Base-by-base conservation (phyloP, 2,329 filamentous ascomycete genomes). In the Metarhizium sp. region DNA sequence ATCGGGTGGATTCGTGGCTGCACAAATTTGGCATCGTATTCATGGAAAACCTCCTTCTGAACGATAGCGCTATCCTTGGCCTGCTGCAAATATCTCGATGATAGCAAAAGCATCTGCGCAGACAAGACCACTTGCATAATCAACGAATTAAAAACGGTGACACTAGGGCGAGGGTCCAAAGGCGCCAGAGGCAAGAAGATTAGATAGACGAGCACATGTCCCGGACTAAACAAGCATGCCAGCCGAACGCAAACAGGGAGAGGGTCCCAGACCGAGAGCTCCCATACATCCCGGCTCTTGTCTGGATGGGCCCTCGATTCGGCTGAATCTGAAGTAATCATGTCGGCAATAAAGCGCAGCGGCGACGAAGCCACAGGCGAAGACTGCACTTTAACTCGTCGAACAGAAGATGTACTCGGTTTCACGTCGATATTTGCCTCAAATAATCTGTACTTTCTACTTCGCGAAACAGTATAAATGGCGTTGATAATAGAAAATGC, bases 21-120 rank as follows among this genome's bases (percentile, higher is more conserved):
- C 1, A 99, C 94, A 66, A 87, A 96, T 73, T 99, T 99, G 62
- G 84, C 89, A 67, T 97, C 90, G 67, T 99, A 99, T 72, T 99
- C 94, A 67, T 91, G 86, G 72, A 97, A 79, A 5, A 97, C 92
- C 71, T 97, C 89, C 63, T 87, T 90, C 62, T 95, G 90, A 57
- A 99, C 87, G 50, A 96, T 79, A 2, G 85, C 79, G 2, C 82
- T 83, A 69, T 99, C 94, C 67, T 91, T 95, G 58, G 82, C 83
- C 68, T 97, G 92, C 67, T 92, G 92, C 3, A 82, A 79, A 70
- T 92, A 97, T 38, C 79, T 84, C 2, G 79, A 80, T 58, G 87
- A 85, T 51, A 97, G 75, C 34, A 90, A 75, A 53, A 84, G 79
- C 60, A 97, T 79, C 69, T 96, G 90, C 1, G 79, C 74, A 0